phyloP scores from a whole-genome alignment of 768 basidiomycete genomes.

The Lactarius indigo region DNA sequence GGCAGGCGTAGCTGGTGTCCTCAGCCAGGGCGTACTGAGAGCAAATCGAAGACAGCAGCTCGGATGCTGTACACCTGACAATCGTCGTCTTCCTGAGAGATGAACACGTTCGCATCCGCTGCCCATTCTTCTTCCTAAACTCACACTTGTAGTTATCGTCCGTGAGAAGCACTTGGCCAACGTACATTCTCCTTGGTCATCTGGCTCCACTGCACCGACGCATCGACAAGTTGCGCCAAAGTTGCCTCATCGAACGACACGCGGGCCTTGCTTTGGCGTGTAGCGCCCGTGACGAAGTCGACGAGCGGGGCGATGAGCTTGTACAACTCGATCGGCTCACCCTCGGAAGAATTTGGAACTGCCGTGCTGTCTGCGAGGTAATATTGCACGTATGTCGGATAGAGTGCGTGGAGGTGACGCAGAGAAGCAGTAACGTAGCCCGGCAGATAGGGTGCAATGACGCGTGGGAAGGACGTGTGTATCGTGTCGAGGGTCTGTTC shows the following conservation, averaged over 20 bases:
- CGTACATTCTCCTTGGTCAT: slow-evolving; percentile 89
- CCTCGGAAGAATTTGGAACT: slow-evolving; percentile 66
- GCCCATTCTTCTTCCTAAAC: slow-evolving; percentile 87
- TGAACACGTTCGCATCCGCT: slow-evolving; percentile 84
- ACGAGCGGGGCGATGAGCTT: slow-evolving; percentile 75
- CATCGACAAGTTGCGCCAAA: slow-evolving; percentile 47
- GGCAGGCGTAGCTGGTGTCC: slow-evolving; percentile 1
- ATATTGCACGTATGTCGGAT: slow-evolving; percentile 56
- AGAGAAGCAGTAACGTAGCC: slow-evolving; percentile 58
- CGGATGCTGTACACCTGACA: slow-evolving; percentile 77
- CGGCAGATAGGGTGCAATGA: slow-evolving; percentile 59
- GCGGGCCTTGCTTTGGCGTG: slow-evolving; percentile 60
- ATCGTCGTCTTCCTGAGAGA: slow-evolving; percentile 94
- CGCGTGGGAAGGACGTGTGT: slow-evolving; percentile 76
- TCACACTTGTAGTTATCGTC: slow-evolving; percentile 4
- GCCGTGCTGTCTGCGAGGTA: slow-evolving; percentile 56
- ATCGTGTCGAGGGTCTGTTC: slow-evolving; percentile 74
- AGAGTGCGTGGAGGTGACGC: slow-evolving; percentile 54
- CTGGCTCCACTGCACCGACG: slow-evolving; percentile 68
- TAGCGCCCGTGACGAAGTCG: slow-evolving; percentile 70
- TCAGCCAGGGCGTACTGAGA: slow-evolving; percentile 50
- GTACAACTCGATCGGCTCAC: slow-evolving; percentile 69
- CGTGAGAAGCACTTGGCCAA: slow-evolving; percentile 11
- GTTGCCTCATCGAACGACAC: slow-evolving; percentile 57
- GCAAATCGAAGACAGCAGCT: slow-evolving; percentile 78